Conservation (phyloP, 75 land plant species). For the Adiantum capillusveneris region DNA sequence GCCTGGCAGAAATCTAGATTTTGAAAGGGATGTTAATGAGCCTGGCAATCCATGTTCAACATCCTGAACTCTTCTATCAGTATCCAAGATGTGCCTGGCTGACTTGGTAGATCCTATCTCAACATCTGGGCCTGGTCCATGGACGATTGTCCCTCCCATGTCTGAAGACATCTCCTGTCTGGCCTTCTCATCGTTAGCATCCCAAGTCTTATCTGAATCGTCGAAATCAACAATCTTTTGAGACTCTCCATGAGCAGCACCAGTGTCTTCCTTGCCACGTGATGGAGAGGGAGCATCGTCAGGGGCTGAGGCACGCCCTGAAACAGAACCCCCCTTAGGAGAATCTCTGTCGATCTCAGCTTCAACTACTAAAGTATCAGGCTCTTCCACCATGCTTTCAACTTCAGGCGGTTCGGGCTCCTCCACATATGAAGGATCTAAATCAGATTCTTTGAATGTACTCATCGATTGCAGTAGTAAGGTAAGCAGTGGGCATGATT, state of each 20-base stretch:
- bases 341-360: not conserved
- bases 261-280: no score
- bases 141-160: not conserved
- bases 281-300: no score
- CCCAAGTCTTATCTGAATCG: no score
- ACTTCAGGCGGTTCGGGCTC: conserved; percentile 3
- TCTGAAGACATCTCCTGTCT: no score
- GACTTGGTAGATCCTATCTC: no score
- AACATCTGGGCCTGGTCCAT: not conserved
- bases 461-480: conserved; percentile 37
- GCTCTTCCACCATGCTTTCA: not conserved
- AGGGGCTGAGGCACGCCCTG: not conserved
- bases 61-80: not conserved
- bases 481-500: conserved; percentile 36
- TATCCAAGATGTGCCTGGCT: not conserved
- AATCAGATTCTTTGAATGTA: conserved; percentile 21
- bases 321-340: not conserved
- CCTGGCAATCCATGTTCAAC: not conserved
- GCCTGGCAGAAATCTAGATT: no score
- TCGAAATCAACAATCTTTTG: no score
- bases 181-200: no score
- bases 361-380: not conserved
- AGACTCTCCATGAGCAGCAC: no score
- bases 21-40: not conserved
- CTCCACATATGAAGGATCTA: conserved; percentile 23